Base-by-base conservation (phyloP, 2,329 filamentous ascomycete genomes). In the Chaetomium olivaceum region DNA sequence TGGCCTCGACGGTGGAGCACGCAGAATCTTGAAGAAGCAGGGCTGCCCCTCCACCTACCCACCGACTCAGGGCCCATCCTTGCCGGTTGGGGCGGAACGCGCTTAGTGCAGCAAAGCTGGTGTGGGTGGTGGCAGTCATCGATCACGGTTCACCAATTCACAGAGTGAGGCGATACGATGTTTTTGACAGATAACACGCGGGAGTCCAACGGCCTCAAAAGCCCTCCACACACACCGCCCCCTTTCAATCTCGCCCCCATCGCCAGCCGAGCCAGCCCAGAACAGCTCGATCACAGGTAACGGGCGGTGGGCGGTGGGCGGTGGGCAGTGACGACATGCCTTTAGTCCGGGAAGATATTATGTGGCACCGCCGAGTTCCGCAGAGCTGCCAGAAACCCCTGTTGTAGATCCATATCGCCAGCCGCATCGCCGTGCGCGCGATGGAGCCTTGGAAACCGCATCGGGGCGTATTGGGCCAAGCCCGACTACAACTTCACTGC, bases 1-100 rank as follows among this genome's bases (percentile, higher is more conserved):
- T 60, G 55, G n/a, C 62, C 61, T 36, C 57, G 36, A 27, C 3
- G 39, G 62, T 64, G 62, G 62, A 64, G 57, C 56, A 31, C n/a
- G 36, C 51, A 55, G 57, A 50, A 48, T 58, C 57, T 55, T 64
- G 62, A 46, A 29, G 29, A 50, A 64, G 50, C 50, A 64, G 56
- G 56, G 55, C 62, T 59, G 7, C 33, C 33, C 33, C 9, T 36
- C 33, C 51, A 27, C 60, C 46, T 62, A 52, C 25, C 46, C 27
- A 33, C 23, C 46, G 1, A 3, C 39, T n/a, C 61, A 58, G 39
- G 61, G 54, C 27, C 21, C 43, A 58, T 43, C 61, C 61, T 19
- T 21, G 21, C 29, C 29, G 8, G 23, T 9, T 14, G n/a, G 25
- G 23, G 54, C 8, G 31, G 29, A 36, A 14, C 31, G 51, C 16